Percentiles rank a stretch among this genome's conserved stretches.
These are phyloP conservation scores for Crithidia fasciculata DNA, from an alignment of 208 protist genomes.

Conservation along the genomic window DNA sequence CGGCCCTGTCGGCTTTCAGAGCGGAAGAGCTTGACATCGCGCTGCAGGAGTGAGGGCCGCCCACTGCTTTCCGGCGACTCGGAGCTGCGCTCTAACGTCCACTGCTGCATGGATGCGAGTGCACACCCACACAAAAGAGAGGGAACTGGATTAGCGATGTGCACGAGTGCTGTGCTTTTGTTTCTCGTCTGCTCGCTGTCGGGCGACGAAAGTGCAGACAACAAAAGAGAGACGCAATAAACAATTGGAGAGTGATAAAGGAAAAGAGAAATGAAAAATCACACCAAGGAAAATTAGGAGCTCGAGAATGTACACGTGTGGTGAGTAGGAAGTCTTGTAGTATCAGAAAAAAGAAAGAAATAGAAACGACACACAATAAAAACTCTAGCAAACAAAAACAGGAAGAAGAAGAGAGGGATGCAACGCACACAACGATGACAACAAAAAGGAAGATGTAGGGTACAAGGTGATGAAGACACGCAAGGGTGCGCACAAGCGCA, in stretches of 20 bases:
- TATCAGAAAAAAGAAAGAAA: background rate
- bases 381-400: background rate
- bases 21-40: conserved; percentile 20
- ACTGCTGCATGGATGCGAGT: conserved; percentile 27
- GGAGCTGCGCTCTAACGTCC: conserved; percentile 30
- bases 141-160: background rate
- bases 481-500: too few species aligned
- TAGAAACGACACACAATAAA: conserved; percentile 4
- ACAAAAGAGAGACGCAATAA: too few species aligned
- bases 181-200: too few species aligned
- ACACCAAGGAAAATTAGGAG: too few species aligned
- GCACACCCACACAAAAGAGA: background rate
- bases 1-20: conserved; percentile 3
- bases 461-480: too few species aligned
- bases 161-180: background rate
- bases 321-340: too few species aligned
- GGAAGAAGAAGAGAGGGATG: background rate
- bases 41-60: conserved; percentile 13
- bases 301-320: too few species aligned
- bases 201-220: too few species aligned
- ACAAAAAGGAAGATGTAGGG: background rate
- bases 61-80: conserved; percentile 40
- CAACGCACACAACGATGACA: background rate
- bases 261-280: too few species aligned
- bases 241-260: too few species aligned